Evolutionary conservation across 306 rosid genomes (phyloP).

Genomic region (Fragaria ananassa): DNA sequence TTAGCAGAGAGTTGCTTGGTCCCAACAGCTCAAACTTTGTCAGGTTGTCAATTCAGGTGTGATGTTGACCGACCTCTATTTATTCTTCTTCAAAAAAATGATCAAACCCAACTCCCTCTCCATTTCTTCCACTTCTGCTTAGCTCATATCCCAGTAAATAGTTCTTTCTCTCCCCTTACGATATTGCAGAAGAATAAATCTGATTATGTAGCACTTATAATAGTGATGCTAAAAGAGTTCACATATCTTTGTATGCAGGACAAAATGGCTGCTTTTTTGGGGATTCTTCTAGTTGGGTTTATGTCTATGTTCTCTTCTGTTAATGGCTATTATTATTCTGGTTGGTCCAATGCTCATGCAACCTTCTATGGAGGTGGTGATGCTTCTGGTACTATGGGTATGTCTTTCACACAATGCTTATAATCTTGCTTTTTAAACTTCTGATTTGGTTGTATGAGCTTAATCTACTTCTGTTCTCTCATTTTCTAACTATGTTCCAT

Average conservation of each 20-base stretch:
- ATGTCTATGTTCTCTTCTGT: constrained; percentile 38
- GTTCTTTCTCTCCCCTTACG: not conserved
- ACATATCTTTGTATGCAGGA: constrained; percentile 33
- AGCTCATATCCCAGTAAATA: constrained; percentile 27
- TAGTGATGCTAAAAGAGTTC: constrained; percentile 9
- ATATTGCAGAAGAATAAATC: not conserved
- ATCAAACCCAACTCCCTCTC: constrained; percentile 30
- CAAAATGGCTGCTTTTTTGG: constrained; percentile 42
- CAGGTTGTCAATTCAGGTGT: constrained; percentile 32
- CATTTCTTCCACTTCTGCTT: constrained; percentile 41
- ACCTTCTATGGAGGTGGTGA: constrained; percentile 86
- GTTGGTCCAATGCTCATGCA: constrained; percentile 80
- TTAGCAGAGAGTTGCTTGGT: constrained; percentile 39
- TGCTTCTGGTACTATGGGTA: constrained; percentile 92
- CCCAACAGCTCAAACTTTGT: constrained; percentile 46
- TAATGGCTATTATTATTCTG: constrained; percentile 44
- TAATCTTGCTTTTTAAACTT: not conserved
- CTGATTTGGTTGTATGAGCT: not conserved
- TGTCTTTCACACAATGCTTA: not conserved
- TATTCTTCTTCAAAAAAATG: constrained; percentile 37
- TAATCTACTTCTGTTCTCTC: not conserved
- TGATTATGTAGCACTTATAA: not conserved
- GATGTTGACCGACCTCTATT: constrained; percentile 64
- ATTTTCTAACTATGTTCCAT: not conserved
- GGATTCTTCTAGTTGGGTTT: constrained; percentile 41